Percentiles rank a stretch among this genome's conserved stretches.
phyloP scores from a whole-genome alignment of 164 flowering plant genomes.

The Santalum album region DNA sequence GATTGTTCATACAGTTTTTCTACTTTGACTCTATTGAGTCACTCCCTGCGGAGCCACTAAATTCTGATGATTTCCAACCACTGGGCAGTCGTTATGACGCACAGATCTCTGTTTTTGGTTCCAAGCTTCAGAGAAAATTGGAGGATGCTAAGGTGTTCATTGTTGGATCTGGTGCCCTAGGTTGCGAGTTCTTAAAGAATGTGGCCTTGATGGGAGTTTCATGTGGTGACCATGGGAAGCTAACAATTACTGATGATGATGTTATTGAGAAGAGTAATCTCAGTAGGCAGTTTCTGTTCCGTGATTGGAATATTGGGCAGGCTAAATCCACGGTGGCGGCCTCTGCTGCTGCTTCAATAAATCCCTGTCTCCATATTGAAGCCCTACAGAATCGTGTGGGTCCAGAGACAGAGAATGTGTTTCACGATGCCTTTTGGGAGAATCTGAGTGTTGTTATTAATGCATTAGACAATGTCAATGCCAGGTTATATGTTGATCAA shows the following conservation, averaged over 20 bases:
- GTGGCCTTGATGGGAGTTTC: conserved; percentile 77
- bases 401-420: conserved; percentile 59
- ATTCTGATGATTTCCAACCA: conserved; percentile 53
- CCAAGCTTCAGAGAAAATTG: conserved; percentile 70
- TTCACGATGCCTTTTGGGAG: conserved; percentile 1
- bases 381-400: conserved; percentile 1
- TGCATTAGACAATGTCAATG: conserved; percentile 4
- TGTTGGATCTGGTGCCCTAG: conserved; percentile 89
- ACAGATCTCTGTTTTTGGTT: conserved; percentile 81
- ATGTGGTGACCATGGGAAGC: conserved; percentile 53
- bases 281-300: conserved; percentile 83
- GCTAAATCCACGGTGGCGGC: conserved; percentile 89
- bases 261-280: conserved; percentile 93
- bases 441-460: conserved; percentile 3
- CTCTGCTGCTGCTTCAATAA: conserved; percentile 2
- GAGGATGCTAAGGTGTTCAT: conserved; percentile 65
- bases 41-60: conserved; percentile 57
- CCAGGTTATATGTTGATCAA: conserved; percentile 2
- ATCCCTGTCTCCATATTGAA: neutral
- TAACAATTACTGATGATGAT: conserved; percentile 84
- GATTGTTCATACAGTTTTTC: conserved; percentile 45
- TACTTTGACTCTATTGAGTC: conserved; percentile 83
- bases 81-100: conserved; percentile 73
- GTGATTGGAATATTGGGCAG: conserved; percentile 94
- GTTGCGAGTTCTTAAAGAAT: conserved; percentile 85